Conservation (phyloP, 1,139 yeast species). For the Debaryomyces fabryi region DNA sequence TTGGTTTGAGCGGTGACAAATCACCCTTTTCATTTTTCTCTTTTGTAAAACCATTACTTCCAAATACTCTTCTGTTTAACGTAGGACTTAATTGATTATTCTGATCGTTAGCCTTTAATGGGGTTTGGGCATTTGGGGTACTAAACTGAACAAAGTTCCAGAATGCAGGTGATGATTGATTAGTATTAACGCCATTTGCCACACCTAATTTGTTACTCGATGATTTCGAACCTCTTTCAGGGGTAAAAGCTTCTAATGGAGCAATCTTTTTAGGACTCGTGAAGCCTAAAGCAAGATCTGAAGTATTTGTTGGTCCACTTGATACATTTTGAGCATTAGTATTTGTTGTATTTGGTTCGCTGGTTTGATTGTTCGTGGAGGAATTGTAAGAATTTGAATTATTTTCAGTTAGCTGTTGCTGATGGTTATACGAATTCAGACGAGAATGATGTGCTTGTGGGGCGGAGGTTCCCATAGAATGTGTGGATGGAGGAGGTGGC, state of each 20-base stretch:
- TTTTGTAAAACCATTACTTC: slow-evolving; percentile 6
- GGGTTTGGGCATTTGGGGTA: slow-evolving; percentile 61
- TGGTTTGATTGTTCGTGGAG: slow-evolving; percentile 17
- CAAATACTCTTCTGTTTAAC: slow-evolving; percentile 30
- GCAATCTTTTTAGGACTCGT: slow-evolving; percentile 59
- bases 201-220: slow-evolving; percentile 21
- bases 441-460: slow-evolving; percentile 29
- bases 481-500: slow-evolving; percentile 34
- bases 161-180: slow-evolving; percentile 69
- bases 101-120: slow-evolving; percentile 42
- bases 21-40: slow-evolving; percentile 17
- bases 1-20: slow-evolving; percentile 22
- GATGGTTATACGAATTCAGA: slow-evolving; percentile 31
- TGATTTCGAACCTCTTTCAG: slow-evolving; percentile 67
- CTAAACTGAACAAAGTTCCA: slow-evolving; percentile 82
- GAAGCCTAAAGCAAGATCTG: slow-evolving; percentile 42
- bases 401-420: slow-evolving; percentile 10
- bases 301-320: slow-evolving; percentile 22
- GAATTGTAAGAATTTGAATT: slow-evolving; percentile 15
- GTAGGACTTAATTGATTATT: slow-evolving; percentile 46
- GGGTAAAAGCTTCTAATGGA: slow-evolving; percentile 80
- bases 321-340: slow-evolving; percentile 12
- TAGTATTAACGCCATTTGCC: slow-evolving; percentile 30
- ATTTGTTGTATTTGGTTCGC: slow-evolving; percentile 20
- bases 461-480: slow-evolving; percentile 18